Conservation (phyloP, 805 yeast genomes). For the Starmerella davenportii region DNA sequence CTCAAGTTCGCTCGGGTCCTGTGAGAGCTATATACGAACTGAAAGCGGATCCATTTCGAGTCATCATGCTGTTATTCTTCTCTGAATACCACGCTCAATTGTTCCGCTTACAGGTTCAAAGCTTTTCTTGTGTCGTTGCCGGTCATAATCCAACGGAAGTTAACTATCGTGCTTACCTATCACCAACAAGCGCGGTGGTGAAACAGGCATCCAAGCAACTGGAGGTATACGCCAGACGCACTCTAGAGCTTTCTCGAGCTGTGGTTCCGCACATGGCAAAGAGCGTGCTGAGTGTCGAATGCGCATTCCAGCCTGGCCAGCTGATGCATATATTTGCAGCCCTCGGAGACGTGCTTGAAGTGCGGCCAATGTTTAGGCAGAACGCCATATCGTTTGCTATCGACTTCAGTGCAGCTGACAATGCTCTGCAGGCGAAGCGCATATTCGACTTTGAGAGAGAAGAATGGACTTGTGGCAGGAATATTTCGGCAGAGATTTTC, state of each 20-base stretch:
- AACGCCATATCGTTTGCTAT: conserved; percentile 11
- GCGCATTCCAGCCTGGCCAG: conserved; percentile 3
- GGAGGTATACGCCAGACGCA: conserved; percentile 3
- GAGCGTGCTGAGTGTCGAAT: background rate
- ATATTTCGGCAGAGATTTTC: conserved; percentile 1
- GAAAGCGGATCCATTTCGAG: background rate
- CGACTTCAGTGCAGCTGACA: conserved; percentile 7
- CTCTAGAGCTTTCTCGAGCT: conserved; percentile 4
- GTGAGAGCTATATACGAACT: conserved; percentile 2
- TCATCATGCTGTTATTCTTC: conserved; percentile 4
- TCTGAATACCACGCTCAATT: conserved; percentile 1
- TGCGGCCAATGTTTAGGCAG: conserved; percentile 15
- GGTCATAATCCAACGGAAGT: conserved; percentile 2
- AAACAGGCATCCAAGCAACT: background rate
- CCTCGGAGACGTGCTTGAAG: conserved; percentile 10
- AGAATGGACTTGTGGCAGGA: background rate
- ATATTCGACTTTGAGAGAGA: conserved; percentile 7
- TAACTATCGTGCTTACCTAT: background rate
- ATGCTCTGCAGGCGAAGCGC: conserved; percentile 12
- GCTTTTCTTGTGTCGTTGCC: conserved; percentile 2
- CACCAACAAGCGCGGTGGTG: background rate
- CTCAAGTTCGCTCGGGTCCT: conserved; percentile 1
- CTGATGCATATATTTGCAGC: conserved; percentile 7
- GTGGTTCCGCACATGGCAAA: background rate
- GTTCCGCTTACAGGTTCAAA: conserved; percentile 1